Conservation (phyloP, 306 rosid species). For the Vigna radiata region DNA sequence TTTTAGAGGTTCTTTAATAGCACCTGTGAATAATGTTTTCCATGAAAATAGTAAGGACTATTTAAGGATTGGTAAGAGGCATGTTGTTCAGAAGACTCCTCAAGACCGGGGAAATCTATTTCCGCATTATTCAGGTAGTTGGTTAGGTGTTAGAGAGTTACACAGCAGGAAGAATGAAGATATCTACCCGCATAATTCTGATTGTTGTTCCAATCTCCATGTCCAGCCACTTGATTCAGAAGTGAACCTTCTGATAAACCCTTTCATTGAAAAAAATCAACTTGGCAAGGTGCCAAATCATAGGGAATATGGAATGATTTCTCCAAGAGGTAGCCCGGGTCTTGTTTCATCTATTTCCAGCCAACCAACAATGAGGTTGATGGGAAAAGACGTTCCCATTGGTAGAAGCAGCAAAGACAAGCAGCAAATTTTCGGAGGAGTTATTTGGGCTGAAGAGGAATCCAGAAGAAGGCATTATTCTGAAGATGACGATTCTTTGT, state of each 20-base stretch:
- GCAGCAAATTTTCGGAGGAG: slow-evolving; percentile 56
- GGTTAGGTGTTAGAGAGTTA: slow-evolving; percentile 58
- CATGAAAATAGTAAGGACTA: slow-evolving; percentile 48
- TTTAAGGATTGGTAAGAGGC: slow-evolving; percentile 48
- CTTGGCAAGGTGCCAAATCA: slow-evolving; percentile 49
- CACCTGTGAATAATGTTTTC: slow-evolving; percentile 44
- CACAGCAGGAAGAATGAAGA: slow-evolving; percentile 57
- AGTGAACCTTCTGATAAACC: slow-evolving; percentile 42
- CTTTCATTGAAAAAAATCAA: slow-evolving; percentile 54
- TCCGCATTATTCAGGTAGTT: slow-evolving; percentile 62
- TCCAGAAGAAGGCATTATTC: slow-evolving; percentile 52
- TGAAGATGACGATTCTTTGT: slow-evolving; percentile 41
- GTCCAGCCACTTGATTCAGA: slow-evolving; percentile 51
- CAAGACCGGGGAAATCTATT: slow-evolving; percentile 51
- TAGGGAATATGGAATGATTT: slow-evolving; percentile 44
- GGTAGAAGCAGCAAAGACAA: slow-evolving; percentile 62
- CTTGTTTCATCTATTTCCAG: slow-evolving; percentile 41
- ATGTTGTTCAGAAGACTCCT: slow-evolving; percentile 49
- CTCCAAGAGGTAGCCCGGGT: slow-evolving; percentile 53
- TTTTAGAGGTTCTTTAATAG: slow-evolving; percentile 47
- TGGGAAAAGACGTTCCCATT: slow-evolving; percentile 85
- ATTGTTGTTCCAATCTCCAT: slow-evolving; percentile 49
- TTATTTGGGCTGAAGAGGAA: slow-evolving; percentile 60
- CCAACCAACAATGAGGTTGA: slow-evolving; percentile 82
- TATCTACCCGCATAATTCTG: slow-evolving; percentile 51